phyloP scores from a whole-genome alignment of 2,329 filamentous ascomycete genomes.

The Annulohypoxylon truncatum region DNA sequence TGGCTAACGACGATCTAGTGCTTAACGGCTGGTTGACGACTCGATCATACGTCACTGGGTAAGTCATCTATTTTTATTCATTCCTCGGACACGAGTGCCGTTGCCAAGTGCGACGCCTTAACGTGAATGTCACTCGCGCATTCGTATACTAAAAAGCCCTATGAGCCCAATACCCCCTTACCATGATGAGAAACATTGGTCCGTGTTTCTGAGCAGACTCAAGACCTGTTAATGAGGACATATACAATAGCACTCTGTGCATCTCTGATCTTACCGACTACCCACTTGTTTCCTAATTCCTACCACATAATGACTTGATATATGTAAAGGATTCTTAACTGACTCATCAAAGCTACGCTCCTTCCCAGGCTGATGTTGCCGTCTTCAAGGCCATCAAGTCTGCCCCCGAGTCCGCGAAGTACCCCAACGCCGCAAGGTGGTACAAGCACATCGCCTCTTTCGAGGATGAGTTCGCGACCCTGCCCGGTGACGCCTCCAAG shows the following conservation, averaged over 20 bases:
- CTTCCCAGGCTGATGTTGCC: conserved; percentile 95
- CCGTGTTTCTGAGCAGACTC: conserved; percentile 84
- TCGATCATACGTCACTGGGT: conserved; percentile 79
- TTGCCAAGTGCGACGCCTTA: conserved; percentile 22
- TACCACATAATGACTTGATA: background rate
- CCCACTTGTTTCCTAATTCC: background rate
- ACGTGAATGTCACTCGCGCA: conserved; percentile 10
- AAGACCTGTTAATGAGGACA: conserved; percentile 73
- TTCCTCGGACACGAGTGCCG: conserved; percentile 28
- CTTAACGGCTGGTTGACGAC: conserved; percentile 73
- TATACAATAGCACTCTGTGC: conserved; percentile 52
- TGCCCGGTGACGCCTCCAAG: conserved; percentile 91
- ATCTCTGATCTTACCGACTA: conserved; percentile 49
- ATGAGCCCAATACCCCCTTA: conserved; percentile 43
- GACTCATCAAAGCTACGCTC: conserved; percentile 60
- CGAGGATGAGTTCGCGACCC: conserved; percentile 90
- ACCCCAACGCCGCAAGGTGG: conserved; percentile 95
- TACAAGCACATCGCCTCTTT: conserved; percentile 98
- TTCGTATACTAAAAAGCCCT: conserved; percentile 15
- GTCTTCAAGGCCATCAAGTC: conserved; percentile 88
- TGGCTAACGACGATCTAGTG: conserved; percentile 44
- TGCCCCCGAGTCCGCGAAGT: conserved; percentile 84
- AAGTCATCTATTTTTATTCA: conserved; percentile 54
- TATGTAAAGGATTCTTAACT: conserved; percentile 23
- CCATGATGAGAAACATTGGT: conserved; percentile 81